These are phyloP conservation scores for Trichoderma pleuroti DNA, from an alignment of 2,329 filamentous ascomycete species.

Conservation along the genomic window DNA sequence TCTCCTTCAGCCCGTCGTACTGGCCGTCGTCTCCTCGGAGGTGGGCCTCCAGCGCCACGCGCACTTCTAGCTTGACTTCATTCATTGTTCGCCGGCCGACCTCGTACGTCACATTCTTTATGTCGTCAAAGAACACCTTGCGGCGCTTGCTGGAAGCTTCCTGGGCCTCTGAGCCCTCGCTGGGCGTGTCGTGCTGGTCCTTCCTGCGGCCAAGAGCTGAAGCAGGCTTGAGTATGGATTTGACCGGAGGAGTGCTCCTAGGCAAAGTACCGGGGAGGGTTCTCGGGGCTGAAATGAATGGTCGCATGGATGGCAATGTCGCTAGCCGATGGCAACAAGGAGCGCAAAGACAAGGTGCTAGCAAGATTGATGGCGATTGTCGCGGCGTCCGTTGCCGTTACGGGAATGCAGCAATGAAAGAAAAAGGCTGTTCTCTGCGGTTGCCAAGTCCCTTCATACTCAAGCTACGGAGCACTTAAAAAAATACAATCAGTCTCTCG, in stretches of 20 bases:
- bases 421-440: not conserved
- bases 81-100: constrained; percentile 51
- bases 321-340: not conserved
- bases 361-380: not conserved
- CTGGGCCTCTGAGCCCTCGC: constrained; percentile 37
- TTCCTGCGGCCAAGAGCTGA: constrained; percentile 46
- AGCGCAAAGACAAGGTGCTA: not conserved
- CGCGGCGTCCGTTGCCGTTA: constrained; percentile 6
- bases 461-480: not conserved
- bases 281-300: constrained; percentile 36
- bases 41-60: constrained; percentile 55
- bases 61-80: constrained; percentile 54
- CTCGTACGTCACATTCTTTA: constrained; percentile 54
- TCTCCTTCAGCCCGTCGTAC: constrained; percentile 59
- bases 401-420: constrained; percentile 1
- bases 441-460: constrained; percentile 1
- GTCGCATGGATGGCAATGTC: constrained; percentile 27
- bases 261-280: constrained; percentile 33
- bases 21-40: constrained; percentile 55
- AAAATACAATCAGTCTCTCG: not conserved
- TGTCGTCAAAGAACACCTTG: constrained; percentile 57
- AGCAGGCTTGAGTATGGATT: constrained; percentile 51
- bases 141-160: constrained; percentile 51
- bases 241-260: constrained; percentile 42
- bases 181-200: constrained; percentile 40